These are phyloP conservation scores for Hypocreales sp. DNA, from an alignment of 2,329 filamentous ascomycete species.

Conservation along the genomic window DNA sequence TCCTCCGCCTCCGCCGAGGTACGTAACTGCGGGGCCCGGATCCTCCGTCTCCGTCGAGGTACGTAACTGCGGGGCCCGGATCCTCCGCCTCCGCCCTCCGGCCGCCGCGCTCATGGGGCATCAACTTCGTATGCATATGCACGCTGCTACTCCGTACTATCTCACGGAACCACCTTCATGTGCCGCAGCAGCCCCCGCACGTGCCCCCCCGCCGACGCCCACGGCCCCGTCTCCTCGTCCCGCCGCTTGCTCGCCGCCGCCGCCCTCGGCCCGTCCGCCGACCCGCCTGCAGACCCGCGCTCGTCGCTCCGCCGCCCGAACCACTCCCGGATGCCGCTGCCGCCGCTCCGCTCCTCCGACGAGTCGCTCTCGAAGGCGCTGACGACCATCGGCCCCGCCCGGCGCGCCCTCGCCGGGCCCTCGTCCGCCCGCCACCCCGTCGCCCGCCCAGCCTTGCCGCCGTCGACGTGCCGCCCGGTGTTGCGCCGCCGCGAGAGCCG, in stretches of 20 bases:
- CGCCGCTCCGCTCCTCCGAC: conserved; percentile 14
- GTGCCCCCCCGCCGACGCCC: conserved; percentile 1
- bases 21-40: too few relatives aligned
- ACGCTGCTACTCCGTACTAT: too few relatives aligned
- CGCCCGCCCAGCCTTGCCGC: too few relatives aligned
- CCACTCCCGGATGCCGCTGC: conserved; percentile 5
- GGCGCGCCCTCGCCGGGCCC: neutral
- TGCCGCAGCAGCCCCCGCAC: conserved; percentile 10
- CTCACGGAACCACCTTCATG: conserved; percentile 16
- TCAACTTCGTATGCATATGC: too few relatives aligned
- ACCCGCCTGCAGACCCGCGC: too few relatives aligned
- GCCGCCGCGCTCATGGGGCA: too few relatives aligned
- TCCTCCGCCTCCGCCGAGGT: too few relatives aligned
- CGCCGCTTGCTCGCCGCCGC: neutral
- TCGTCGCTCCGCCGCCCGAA: conserved; percentile 3
- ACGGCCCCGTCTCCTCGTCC: neutral
- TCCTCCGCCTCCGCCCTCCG: too few relatives aligned
- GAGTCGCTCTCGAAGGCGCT: conserved; percentile 18
- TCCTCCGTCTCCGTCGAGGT: too few relatives aligned
- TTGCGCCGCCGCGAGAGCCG: conserved; percentile 13
- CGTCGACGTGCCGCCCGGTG: conserved; percentile 3
- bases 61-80: too few relatives aligned
- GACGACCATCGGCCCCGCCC: conserved; percentile 2
- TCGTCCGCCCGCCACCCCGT: too few relatives aligned
- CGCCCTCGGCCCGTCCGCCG: neutral